Evolutionary conservation across 257 asterid species (phyloP).

Genomic region (Salvia splendens): DNA sequence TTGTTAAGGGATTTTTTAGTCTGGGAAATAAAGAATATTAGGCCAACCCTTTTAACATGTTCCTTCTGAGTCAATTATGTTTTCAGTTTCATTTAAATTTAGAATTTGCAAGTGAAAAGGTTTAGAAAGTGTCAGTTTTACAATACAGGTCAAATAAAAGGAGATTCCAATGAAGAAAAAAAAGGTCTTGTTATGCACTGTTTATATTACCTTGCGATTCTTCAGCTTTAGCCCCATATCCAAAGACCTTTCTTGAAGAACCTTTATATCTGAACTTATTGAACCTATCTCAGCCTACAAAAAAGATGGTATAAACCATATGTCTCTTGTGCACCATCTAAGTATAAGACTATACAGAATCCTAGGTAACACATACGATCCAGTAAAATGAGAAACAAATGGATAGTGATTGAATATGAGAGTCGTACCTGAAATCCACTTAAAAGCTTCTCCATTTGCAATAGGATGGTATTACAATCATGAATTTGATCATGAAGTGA

Average conservation of each 20-base stretch:
- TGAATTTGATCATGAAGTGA: conserved; percentile 90
- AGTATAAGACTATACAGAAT: background rate
- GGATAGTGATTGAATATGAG: background rate
- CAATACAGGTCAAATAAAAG: background rate
- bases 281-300: conserved; percentile 93
- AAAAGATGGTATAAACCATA: conserved; percentile 29
- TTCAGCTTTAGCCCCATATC: conserved; percentile 98
- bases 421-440: conserved; percentile 78
- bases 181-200: background rate
- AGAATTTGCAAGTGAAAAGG: conserved; percentile 4
- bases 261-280: conserved; percentile 94
- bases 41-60: conserved; percentile 8
- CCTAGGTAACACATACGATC: conserved; percentile 1
- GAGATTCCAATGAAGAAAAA: background rate
- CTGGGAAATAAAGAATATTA: conserved; percentile 2
- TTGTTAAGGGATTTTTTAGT: background rate
- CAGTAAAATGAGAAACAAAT: conserved; percentile 11
- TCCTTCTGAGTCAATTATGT: background rate
- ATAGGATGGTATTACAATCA: conserved; percentile 78
- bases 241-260: conserved; percentile 97
- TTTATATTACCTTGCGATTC: conserved; percentile 81
- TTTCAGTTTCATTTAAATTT: background rate
- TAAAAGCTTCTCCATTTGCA: conserved; percentile 83
- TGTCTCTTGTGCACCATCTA: conserved; percentile 21
- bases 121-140: background rate